Percentiles rank a stretch among this genome's conserved stretches.
phyloP scores from a whole-genome alignment of 1,284 basidiomycete genomes.

The Grifola frondosa region DNA sequence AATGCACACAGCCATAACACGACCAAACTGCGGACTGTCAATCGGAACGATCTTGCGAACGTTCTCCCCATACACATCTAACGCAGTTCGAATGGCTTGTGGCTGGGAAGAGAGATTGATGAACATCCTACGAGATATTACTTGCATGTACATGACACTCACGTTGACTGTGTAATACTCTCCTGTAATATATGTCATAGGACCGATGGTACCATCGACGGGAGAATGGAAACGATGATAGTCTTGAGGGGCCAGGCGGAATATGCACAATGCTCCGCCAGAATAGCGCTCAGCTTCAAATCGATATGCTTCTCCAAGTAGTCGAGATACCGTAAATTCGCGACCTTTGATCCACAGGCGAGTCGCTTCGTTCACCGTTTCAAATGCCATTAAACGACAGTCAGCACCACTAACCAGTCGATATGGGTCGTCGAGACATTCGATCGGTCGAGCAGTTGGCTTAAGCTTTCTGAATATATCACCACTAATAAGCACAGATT shows the following conservation, averaged over 20 bases:
- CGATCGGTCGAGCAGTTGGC: slow-evolving; percentile 76
- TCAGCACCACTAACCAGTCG: slow-evolving; percentile 89
- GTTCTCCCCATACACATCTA: slow-evolving; percentile 97
- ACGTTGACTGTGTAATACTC: slow-evolving; percentile 95
- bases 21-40: slow-evolving; percentile 82
- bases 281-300: slow-evolving; percentile 67
- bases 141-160: slow-evolving; percentile 30
- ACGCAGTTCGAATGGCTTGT: slow-evolving; percentile 74
- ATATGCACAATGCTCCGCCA: slow-evolving; percentile 82
- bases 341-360: slow-evolving; percentile 96
- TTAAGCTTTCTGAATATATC: slow-evolving; percentile 88
- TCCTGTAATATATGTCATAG: slow-evolving; percentile 78
- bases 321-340: slow-evolving; percentile 79
- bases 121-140: slow-evolving; percentile 12
- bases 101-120: slow-evolving; percentile 45
- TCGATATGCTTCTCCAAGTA: slow-evolving; percentile 81
- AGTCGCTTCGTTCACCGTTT: slow-evolving; percentile 82
- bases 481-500: too few species aligned
- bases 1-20: slow-evolving; percentile 86
- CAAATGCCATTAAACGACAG: slow-evolving; percentile 93
- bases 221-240: slow-evolving; percentile 97
- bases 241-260: slow-evolving; percentile 92
- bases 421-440: slow-evolving; percentile 69
- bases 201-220: slow-evolving; percentile 81
- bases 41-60: slow-evolving; percentile 87